A percentile compares a stretch with the other conserved stretches of the same genome.
These are phyloP conservation scores for Leptoxyphium fumago DNA, from an alignment of 2,329 filamentous ascomycete species.

Conservation along the genomic window DNA sequence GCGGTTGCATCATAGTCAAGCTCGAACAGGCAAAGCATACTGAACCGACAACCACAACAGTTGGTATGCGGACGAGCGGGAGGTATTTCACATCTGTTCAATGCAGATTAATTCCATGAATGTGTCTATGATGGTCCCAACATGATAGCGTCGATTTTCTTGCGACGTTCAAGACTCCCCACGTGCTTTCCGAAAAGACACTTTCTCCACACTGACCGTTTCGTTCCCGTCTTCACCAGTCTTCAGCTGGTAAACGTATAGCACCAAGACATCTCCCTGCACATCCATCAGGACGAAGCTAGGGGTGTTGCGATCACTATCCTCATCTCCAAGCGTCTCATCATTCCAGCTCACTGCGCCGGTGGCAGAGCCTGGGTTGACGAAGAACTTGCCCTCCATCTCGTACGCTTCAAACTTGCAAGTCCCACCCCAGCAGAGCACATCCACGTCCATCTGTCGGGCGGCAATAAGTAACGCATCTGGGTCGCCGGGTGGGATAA, in stretches of 20 bases:
- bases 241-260: slow-evolving; percentile 69
- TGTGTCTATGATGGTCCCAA: neutral
- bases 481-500: slow-evolving; percentile 52
- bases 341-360: slow-evolving; percentile 47
- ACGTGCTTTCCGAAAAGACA: slow-evolving; percentile 36
- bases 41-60: too few relatives aligned
- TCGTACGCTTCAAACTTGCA: slow-evolving; percentile 59
- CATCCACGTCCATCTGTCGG: slow-evolving; percentile 57
- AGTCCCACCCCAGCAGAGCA: slow-evolving; percentile 54
- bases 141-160: neutral
- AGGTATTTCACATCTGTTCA: too few relatives aligned
- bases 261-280: slow-evolving; percentile 85
- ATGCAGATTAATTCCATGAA: too few relatives aligned
- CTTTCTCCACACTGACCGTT: slow-evolving; percentile 41
- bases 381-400: slow-evolving; percentile 57
- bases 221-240: slow-evolving; percentile 38
- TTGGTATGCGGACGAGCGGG: too few relatives aligned
- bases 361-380: slow-evolving; percentile 54
- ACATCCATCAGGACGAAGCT: slow-evolving; percentile 98
- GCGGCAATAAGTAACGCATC: slow-evolving; percentile 53
- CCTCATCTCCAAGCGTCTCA: slow-evolving; percentile 12
- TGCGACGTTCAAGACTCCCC: neutral
- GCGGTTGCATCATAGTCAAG: too few relatives aligned
- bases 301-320: slow-evolving; percentile 53
- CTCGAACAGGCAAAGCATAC: too few relatives aligned